A percentile compares a stretch with the other conserved stretches of the same genome.
Conservation (phyloP, 2,329 filamentous ascomycete species). For the Eutypa lata region DNA sequence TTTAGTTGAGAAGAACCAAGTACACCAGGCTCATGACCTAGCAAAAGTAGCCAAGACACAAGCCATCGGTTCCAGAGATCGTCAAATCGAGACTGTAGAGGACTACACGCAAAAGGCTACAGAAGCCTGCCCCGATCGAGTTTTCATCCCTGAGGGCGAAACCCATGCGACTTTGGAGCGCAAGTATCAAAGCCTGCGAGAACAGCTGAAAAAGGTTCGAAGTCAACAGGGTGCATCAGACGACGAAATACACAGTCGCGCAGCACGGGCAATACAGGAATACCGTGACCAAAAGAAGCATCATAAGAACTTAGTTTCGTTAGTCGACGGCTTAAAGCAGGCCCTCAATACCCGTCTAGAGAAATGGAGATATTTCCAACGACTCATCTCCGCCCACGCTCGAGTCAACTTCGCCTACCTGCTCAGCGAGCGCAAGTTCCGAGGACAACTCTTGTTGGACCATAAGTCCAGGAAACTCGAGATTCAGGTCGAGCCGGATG, state of each 20-base stretch:
- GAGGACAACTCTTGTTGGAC: conserved; percentile 75
- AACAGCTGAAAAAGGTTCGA: conserved; percentile 57
- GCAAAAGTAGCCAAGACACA: conserved; percentile 42
- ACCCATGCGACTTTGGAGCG: conserved; percentile 54
- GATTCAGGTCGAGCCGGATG: conserved; percentile 70
- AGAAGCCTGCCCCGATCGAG: conserved; percentile 50
- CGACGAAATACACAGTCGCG: conserved; percentile 57
- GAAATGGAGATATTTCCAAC: conserved; percentile 79
- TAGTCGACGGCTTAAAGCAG: conserved; percentile 44
- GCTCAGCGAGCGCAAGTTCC: conserved; percentile 83
- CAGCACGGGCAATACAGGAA: conserved; percentile 36
- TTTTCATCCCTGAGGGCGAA: conserved; percentile 62
- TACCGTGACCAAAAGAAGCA: conserved; percentile 39
- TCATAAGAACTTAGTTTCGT: conserved; percentile 40
- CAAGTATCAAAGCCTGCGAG: conserved; percentile 52
- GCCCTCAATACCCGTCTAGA: conserved; percentile 67
- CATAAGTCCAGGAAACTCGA: conserved; percentile 73
- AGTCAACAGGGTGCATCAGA: conserved; percentile 60
- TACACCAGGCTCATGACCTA: conserved; percentile 48
- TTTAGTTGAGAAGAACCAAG: conserved; percentile 61
- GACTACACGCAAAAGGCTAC: conserved; percentile 55
- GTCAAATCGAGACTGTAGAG: conserved; percentile 45
- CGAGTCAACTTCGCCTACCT: conserved; percentile 85
- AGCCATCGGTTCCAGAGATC: conserved; percentile 45
- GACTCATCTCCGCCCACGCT: conserved; percentile 80